Conservation (phyloP, 768 basidiomycete genomes). For the Lentinula lateritia region DNA sequence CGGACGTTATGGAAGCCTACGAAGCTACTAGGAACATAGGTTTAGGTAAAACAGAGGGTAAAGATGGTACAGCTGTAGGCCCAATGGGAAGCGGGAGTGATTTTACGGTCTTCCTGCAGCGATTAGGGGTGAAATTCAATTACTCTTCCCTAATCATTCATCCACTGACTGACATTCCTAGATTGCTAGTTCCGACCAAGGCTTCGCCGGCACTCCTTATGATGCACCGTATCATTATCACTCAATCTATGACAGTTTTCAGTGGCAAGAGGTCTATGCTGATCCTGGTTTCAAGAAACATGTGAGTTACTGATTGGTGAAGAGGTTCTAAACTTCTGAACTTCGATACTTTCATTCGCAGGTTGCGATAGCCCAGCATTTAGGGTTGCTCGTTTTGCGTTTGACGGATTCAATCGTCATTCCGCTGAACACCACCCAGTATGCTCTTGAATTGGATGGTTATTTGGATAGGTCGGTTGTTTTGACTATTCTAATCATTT, state of each 20-base stretch:
- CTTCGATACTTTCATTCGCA: constrained; percentile 10
- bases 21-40: constrained; percentile 24
- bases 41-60: constrained; percentile 10
- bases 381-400: constrained; percentile 51
- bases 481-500: background rate
- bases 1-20: constrained; percentile 36
- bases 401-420: constrained; percentile 49
- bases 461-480: constrained; percentile 12
- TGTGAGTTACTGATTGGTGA: constrained; percentile 29
- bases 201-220: constrained; percentile 32
- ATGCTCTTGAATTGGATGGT: constrained; percentile 35
- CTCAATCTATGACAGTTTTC: constrained; percentile 67
- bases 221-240: constrained; percentile 76
- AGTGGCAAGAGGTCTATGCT: constrained; percentile 70
- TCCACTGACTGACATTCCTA: constrained; percentile 2
- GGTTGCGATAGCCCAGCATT: constrained; percentile 54
- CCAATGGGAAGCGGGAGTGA: constrained; percentile 88
- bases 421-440: constrained; percentile 68
- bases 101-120: constrained; percentile 88
- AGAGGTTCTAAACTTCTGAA: background rate
- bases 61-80: constrained; percentile 36
- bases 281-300: constrained; percentile 76
- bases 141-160: background rate
- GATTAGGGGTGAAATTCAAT: constrained; percentile 48
- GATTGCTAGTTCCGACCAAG: constrained; percentile 41